Evolutionary conservation across 768 basidiomycete genomes (phyloP), one percentile per base, ranked within the genome.

Genomic region (Kwoniella pini): DNA sequence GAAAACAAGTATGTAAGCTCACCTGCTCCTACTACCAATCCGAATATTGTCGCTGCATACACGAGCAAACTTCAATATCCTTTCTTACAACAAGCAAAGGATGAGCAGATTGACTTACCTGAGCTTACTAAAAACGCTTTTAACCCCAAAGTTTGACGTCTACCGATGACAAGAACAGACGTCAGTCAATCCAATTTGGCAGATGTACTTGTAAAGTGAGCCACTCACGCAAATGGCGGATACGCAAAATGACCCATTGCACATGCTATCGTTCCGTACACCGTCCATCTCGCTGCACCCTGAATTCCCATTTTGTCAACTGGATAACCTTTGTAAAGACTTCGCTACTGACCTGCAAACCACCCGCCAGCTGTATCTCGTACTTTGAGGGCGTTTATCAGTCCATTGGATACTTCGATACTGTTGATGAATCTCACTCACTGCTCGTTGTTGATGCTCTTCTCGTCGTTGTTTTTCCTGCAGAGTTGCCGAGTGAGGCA

Each of bases 111-210:
- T 46, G 24, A 54, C 65, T 22, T n/a, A 90, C 90, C 85, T 57
- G 84, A 83, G 28, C 86, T 85, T 6, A 90, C 83, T 4, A 92
- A 79, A 74, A 90, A 92, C 1, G 83, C 85, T 77, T 93, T 93
- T 81, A 91, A 85, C 2, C 88, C 84, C 19, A 90, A 81, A 0
- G 89, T 88, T 76, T 91, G 90, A 21, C 87, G 85, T 64, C 90
- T 91, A 63, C 48, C 31, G 27, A 42, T 7, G 7, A 7, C 33
- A 36, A 7, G 15, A 36, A 36, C 15, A 7, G 15, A 15, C 33
- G 15, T 15, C 33, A 15, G 33, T 36, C 33, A 15, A 7, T 7
- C 7, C 33, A 36, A 7, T 7, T 7, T 7, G 33, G 33, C 33
- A 36, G 33, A 15, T 44, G 26, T 7, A n/a, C 38, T 6, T 42